Base-by-base conservation (phyloP, 441 rosid genomes). In the Biscutella laevigata region DNA sequence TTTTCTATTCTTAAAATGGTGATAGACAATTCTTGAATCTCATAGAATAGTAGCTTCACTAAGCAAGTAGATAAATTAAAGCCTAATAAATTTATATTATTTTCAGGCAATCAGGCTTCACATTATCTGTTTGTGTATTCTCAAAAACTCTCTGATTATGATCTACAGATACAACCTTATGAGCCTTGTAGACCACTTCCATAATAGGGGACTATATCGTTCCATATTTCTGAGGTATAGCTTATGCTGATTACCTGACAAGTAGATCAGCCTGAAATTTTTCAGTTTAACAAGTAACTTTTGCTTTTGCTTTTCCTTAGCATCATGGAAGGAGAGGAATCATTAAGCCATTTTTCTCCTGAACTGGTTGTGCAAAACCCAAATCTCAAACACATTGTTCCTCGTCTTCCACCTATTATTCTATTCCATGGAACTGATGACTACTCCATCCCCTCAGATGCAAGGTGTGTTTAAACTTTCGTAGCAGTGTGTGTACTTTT, bases 291-390 rank as follows among this genome's bases (percentile, higher is more conserved):
- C 12, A 6, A 22, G 34, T 32, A 47, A 41, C 17, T 57, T 10
- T 1, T 17, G 48, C 59, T 53, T 63, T 62, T 37, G 48, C 59
- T 53, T 63, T 62, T 37, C 17, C 45, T 22, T 79, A 88, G 95
- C 71, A 88, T 91, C 60, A 91, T 91, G 98, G 96, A 86, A 71
- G 96, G 96, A 57, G 95, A 91, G 59, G 73, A 82, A 62, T 85
- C 94, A 39, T 68, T 91, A 64, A 61, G 25, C 41, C 78, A 72
- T 57, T 91, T 59, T 73, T 91, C 98, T 61, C 95, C 98, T 6
- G 98, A 88, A 68, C 70, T 88, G 11, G 61, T 85, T 25, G 84
- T 80, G 32, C 88, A 64, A 71, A 86, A 82, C 56, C 82, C 81
- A 36, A 73, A 71, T 64, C 35, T 70, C 50, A 75, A 64, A 62